Evolutionary conservation across 768 basidiomycete genomes (phyloP), one percentile per base, ranked within the genome.

Genomic region (Sarcomyxa edulis): DNA sequence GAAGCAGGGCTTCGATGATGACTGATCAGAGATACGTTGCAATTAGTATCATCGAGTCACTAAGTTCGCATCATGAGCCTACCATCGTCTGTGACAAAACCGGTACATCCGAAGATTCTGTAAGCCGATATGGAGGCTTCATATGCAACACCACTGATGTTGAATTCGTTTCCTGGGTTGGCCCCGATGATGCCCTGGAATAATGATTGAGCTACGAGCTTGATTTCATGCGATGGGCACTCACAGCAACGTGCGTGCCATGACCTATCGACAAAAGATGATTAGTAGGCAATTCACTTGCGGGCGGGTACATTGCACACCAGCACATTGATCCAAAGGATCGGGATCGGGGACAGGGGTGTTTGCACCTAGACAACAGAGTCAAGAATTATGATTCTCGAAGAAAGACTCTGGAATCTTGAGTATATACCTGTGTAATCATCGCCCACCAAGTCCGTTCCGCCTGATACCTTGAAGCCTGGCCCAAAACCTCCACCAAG

Each of bases 111-210:
- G 49, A 82, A 84, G 7, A 84, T 63, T 35, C 78, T 56, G 60
- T 79, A 80, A 4, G 69, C 52, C 3, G 61, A 69, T 25, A 84
- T 55, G 2, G 69, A 69, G 0, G 81, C 76, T 1, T 69, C 65
- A 41, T 71, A 81, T 3, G 84, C 83, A 27, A 83, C 82, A 39
- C 85, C 85, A 33, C 74, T 76, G 49, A 85, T 74, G 56, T 77
- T 77, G 64, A 74, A 81, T 24, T 55, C 50, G 50, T 84, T 85
- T 32, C 61, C 70, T 1, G 75, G 72, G 43, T 78, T 60, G 12
- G 77, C 76, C 10, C 75, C 81, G 38, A 83, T 70, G 49, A 83
- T 81, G 9, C 79, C 83, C 57, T 66, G 41, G 6, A 20, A 15
- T 6, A 31, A 54, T 51, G 25, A 52, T 52, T 39, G 55, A 51